A percentile compares a stretch with the other conserved stretches of the same genome.
These are phyloP conservation scores for Kodamaea kakaduensis DNA, from an alignment of 805 yeast genomes.

Conservation along the genomic window DNA sequence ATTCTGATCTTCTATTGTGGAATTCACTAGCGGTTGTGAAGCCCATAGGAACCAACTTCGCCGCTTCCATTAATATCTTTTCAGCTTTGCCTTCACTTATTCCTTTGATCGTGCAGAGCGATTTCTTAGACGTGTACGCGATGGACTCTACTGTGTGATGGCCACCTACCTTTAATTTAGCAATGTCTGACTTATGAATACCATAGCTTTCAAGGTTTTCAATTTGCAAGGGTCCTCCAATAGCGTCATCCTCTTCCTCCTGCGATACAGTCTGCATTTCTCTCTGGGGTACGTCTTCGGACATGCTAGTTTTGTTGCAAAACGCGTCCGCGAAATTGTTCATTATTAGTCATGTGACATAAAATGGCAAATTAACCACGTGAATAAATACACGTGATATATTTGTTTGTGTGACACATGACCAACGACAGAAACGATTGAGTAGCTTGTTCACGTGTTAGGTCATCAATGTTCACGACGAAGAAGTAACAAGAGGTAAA, in stretches of 20 bases:
- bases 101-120: constrained; percentile 75
- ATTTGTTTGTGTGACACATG: too few relatives aligned
- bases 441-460: too few relatives aligned
- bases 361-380: too few relatives aligned
- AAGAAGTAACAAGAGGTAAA: too few relatives aligned
- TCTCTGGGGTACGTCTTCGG: constrained; percentile 10
- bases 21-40: constrained; percentile 96
- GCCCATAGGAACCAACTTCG: constrained; percentile 88
- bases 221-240: constrained; percentile 55
- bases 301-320: constrained; percentile 7
- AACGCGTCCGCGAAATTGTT: neutral
- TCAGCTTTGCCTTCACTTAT: constrained; percentile 96
- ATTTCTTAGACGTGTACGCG: constrained; percentile 88
- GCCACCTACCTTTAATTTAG: constrained; percentile 78
- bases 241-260: constrained; percentile 50
- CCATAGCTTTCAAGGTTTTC: constrained; percentile 75
- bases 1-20: constrained; percentile 82
- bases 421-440: too few relatives aligned
- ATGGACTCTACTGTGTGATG: constrained; percentile 86
- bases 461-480: too few relatives aligned
- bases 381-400: too few relatives aligned
- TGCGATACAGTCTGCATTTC: constrained; percentile 8
- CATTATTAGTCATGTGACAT: constrained; percentile 1
- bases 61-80: constrained; percentile 73
- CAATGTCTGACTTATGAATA: constrained; percentile 71